Percentiles rank a stretch among this genome's conserved stretches.
phyloP scores from a whole-genome alignment of 2,329 filamentous ascomycete species.

The Trichoderma pleuroti region DNA sequence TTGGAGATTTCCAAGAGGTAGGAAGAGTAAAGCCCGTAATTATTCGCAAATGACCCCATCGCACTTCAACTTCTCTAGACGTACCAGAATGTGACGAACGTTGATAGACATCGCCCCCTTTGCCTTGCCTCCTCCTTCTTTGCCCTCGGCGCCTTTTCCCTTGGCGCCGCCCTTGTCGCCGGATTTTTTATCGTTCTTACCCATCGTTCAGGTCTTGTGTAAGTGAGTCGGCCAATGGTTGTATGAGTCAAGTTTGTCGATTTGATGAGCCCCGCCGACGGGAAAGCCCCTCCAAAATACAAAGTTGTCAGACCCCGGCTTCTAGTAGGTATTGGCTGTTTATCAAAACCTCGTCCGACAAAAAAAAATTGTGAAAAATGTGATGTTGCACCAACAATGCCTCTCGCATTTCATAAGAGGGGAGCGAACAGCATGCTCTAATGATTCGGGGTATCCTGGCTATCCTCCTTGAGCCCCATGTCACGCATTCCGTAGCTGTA shows the following conservation, averaged over 20 bases:
- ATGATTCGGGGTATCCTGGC: background rate
- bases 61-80: constrained; percentile 14
- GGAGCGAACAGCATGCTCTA: background rate
- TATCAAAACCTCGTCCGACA: background rate
- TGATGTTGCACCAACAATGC: background rate
- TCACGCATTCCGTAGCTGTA: constrained; percentile 6
- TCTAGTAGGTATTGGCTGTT: background rate
- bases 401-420: background rate
- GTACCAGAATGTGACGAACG: constrained; percentile 66
- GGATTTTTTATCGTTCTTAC: constrained; percentile 41
- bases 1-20: background rate
- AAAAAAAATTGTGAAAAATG: background rate
- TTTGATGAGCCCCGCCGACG: constrained; percentile 2
- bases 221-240: background rate
- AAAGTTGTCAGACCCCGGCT: background rate
- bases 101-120: constrained; percentile 67
- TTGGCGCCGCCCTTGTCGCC: constrained; percentile 37
- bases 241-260: background rate
- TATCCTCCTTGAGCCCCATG: background rate
- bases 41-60: background rate
- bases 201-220: constrained; percentile 28
- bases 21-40: background rate
- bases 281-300: constrained; percentile 8
- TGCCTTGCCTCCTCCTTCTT: constrained; percentile 36
- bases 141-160: constrained; percentile 30